Conservation (phyloP, 208 protist species). For the Trypanosoma congolense region DNA sequence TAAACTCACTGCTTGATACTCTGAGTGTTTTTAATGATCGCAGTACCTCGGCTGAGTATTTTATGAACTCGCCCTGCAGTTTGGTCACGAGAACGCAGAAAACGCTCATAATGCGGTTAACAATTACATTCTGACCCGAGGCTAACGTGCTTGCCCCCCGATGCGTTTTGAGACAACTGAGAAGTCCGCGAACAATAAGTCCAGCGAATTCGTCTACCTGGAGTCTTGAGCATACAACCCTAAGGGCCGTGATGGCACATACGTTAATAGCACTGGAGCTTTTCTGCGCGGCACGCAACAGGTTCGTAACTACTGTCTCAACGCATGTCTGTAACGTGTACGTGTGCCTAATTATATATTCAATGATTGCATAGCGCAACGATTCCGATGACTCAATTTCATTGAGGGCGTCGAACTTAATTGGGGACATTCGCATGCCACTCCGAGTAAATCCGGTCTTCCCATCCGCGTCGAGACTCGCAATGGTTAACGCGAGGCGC, state of each 20-base stretch:
- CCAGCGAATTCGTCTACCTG: conserved; percentile 74
- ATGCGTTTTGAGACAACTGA: conserved; percentile 33
- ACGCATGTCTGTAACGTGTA: conserved; percentile 51
- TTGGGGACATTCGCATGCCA: conserved; percentile 46
- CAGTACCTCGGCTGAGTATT: conserved; percentile 64
- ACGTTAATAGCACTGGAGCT: conserved; percentile 47
- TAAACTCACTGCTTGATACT: conserved; percentile 58
- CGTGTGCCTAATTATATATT: conserved; percentile 69
- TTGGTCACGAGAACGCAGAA: conserved; percentile 55
- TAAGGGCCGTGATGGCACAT: conserved; percentile 48
- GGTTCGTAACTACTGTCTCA: conserved; percentile 50
- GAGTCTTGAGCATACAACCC: conserved; percentile 57
- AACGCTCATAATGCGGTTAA: conserved; percentile 66
- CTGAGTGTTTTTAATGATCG: conserved; percentile 62
- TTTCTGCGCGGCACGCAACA: conserved; percentile 50
- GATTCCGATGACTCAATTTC: conserved; percentile 35
- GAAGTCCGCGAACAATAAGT: conserved; percentile 70
- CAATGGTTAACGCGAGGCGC: conserved; percentile 65
- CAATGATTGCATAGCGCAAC: conserved; percentile 68
- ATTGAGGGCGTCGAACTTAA: conserved; percentile 71
- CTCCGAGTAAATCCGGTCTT: conserved; percentile 37
- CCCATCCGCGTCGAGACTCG: conserved; percentile 42
- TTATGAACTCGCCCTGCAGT: conserved; percentile 75
- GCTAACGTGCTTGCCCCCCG: background rate
- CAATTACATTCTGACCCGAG: conserved; percentile 27